A percentile compares a stretch with the other conserved stretches of the same genome.
phyloP scores from a whole-genome alignment of 306 rosid genomes.

The Lithocarpus polystachyus region DNA sequence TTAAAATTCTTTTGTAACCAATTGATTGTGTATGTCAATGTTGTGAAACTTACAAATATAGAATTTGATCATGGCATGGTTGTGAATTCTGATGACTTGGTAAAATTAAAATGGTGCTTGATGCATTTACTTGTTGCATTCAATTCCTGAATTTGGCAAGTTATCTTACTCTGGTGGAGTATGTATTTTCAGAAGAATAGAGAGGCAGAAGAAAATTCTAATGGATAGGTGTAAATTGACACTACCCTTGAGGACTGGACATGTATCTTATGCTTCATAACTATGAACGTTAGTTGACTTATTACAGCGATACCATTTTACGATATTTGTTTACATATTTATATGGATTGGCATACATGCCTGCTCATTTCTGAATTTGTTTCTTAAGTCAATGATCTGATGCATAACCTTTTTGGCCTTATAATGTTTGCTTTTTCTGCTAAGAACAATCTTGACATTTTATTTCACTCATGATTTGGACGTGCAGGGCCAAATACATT shows the following conservation, averaged over 20 bases:
- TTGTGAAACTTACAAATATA: background rate
- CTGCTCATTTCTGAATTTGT: background rate
- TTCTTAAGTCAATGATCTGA: background rate
- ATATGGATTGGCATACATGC: background rate
- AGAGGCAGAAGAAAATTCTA: too few species aligned
- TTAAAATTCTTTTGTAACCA: background rate
- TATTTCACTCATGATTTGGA: background rate
- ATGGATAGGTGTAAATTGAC: too few species aligned
- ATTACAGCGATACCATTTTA: background rate
- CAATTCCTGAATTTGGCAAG: too few species aligned
- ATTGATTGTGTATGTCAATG: background rate
- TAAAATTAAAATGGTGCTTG: too few species aligned
- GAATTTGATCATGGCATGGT: background rate
- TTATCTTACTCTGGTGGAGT: too few species aligned
- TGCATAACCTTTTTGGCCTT: background rate
- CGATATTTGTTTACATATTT: background rate
- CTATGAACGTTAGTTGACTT: too few species aligned
- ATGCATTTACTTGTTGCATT: too few species aligned
- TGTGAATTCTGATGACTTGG: background rate
- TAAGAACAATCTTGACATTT: background rate
- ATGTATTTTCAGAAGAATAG: too few species aligned
- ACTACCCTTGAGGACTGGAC: too few species aligned
- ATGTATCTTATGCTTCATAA: too few species aligned
- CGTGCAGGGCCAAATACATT: conserved; percentile 76
- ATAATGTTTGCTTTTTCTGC: background rate